A percentile compares a stretch with the other conserved stretches of the same genome.
phyloP scores from a whole-genome alignment of 2,329 filamentous ascomycete genomes.

The Fusarium continuum region DNA sequence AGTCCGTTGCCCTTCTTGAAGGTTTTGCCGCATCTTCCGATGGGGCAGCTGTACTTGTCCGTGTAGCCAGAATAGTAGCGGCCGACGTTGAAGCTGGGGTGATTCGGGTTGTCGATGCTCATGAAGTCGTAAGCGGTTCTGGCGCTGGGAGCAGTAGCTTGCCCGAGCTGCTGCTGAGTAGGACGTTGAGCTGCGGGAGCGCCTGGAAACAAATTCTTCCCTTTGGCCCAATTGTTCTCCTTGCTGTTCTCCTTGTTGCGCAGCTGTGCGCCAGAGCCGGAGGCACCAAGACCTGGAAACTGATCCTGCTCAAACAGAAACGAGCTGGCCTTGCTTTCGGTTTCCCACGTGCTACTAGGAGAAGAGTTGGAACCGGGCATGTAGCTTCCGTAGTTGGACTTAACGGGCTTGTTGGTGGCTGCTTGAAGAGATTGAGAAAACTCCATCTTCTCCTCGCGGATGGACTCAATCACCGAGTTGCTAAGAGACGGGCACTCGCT shows the following conservation, averaged over 20 bases:
- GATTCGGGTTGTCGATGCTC: slow-evolving; percentile 56
- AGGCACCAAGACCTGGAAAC: slow-evolving; percentile 28
- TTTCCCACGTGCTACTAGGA: neutral
- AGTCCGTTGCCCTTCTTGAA: slow-evolving; percentile 50
- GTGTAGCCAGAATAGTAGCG: slow-evolving; percentile 57
- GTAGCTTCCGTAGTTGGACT: slow-evolving; percentile 42
- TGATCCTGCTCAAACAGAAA: slow-evolving; percentile 18
- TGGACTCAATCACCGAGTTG: slow-evolving; percentile 44
- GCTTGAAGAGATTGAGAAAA: slow-evolving; percentile 47
- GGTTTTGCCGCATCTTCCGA: slow-evolving; percentile 58
- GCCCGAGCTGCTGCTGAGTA: slow-evolving; percentile 30
- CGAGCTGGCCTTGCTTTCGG: neutral
- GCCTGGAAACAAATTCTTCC: slow-evolving; percentile 39
- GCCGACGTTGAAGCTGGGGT: slow-evolving; percentile 57
- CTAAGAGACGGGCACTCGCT: slow-evolving; percentile 51
- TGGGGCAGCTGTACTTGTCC: slow-evolving; percentile 63
- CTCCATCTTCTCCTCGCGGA: slow-evolving; percentile 50
- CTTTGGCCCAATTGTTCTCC: slow-evolving; percentile 22
- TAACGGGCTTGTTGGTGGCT: slow-evolving; percentile 42
- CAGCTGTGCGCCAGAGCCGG: neutral
- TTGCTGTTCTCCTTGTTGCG: slow-evolving; percentile 9
- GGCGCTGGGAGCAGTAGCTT: slow-evolving; percentile 18
- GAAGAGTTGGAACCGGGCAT: slow-evolving; percentile 29
- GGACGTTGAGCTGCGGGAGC: slow-evolving; percentile 33
- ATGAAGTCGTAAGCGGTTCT: slow-evolving; percentile 18